These are phyloP conservation scores for Apiospora hydei DNA, from an alignment of 2,329 filamentous ascomycete genomes.

Conservation along the genomic window DNA sequence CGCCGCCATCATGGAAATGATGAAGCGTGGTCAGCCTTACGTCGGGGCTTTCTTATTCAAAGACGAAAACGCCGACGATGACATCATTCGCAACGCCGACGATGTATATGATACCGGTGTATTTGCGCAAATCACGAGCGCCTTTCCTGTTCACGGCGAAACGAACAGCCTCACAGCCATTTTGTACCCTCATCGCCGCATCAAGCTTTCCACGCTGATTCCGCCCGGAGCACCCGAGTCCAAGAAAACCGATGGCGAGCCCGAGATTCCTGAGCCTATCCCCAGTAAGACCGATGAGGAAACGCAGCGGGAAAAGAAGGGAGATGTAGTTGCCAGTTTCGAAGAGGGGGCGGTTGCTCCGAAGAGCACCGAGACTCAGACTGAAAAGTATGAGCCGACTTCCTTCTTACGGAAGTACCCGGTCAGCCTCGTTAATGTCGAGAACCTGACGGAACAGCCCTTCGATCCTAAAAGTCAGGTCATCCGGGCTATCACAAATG, in stretches of 20 bases:
- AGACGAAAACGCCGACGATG: conserved; percentile 91
- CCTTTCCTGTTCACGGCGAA: conserved; percentile 89
- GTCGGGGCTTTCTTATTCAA: conserved; percentile 97
- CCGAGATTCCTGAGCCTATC: conserved; percentile 64
- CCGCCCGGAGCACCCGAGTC: conserved; percentile 62
- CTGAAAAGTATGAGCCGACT: conserved; percentile 80
- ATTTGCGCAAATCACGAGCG: conserved; percentile 97
- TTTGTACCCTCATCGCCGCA: conserved; percentile 92
- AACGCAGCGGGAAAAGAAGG: conserved; percentile 71
- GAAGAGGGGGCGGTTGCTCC: conserved; percentile 79
- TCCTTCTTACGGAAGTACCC: conserved; percentile 90
- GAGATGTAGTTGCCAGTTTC: conserved; percentile 96
- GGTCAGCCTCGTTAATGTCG: conserved; percentile 93
- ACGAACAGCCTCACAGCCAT: conserved; percentile 89
- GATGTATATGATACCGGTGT: conserved; percentile 97
- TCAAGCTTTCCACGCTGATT: conserved; percentile 85
- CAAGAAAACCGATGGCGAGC: conserved; percentile 60
- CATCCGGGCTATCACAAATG: conserved; percentile 90
- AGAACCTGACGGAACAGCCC: conserved; percentile 88
- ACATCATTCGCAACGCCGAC: conserved; percentile 87
- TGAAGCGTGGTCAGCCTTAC: conserved; percentile 96
- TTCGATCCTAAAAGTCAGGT: conserved; percentile 89
- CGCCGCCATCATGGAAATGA: conserved; percentile 91
- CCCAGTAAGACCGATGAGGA: conserved; percentile 61
- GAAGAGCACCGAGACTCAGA: conserved; percentile 54